Conservation (phyloP, 768 basidiomycete species). For the Imleria badia region DNA sequence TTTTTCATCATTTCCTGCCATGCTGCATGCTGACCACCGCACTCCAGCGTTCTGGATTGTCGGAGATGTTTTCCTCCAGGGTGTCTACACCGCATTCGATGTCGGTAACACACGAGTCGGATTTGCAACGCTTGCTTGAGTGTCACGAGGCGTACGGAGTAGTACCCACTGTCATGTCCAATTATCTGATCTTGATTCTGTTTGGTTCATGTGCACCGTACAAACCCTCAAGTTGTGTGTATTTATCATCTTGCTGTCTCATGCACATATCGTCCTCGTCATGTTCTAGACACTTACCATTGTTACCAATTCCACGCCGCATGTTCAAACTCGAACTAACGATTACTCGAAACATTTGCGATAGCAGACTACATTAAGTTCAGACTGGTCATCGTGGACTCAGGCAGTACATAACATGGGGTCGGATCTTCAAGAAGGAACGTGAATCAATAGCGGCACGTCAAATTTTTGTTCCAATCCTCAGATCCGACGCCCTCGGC, state of each 20-base stretch:
- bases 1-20: not conserved
- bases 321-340: not conserved
- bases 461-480: conserved; percentile 13
- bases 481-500: conserved; percentile 28
- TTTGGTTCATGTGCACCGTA: too few species aligned
- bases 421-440: too few species aligned
- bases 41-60: conserved; percentile 30
- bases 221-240: too few species aligned
- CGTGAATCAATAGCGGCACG: conserved; percentile 14
- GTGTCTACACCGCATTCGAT: conserved; percentile 45
- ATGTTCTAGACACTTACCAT: too few species aligned
- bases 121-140: conserved; percentile 31
- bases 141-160: too few species aligned
- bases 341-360: not conserved
- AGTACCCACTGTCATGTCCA: too few species aligned
- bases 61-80: conserved; percentile 40
- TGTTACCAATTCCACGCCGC: too few species aligned
- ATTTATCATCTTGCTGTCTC: too few species aligned
- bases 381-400: not conserved
- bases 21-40: not conserved
- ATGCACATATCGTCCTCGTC: too few species aligned
- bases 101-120: conserved; percentile 35
- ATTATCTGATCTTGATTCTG: too few species aligned
- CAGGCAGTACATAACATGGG: too few species aligned
- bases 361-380: not conserved